Conservation (phyloP, 148 eudicot genomes). For the Spergularia marina region DNA sequence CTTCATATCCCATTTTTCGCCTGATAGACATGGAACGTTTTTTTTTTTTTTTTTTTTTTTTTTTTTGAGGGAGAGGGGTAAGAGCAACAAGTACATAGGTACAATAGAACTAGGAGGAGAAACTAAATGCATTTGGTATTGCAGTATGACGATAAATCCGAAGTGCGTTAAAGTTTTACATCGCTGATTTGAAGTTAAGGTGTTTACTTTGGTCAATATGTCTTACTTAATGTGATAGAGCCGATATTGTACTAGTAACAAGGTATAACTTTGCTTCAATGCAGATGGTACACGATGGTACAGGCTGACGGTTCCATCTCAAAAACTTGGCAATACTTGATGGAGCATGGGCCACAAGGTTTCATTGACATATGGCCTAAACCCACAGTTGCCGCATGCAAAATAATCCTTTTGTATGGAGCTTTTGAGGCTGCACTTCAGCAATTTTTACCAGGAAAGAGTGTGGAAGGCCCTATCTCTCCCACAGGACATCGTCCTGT, state of each 20-base stretch:
- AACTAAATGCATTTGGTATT: not conserved
- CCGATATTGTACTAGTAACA: not conserved
- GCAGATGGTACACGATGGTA: slow-evolving; percentile 98
- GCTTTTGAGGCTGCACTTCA: slow-evolving; percentile 94
- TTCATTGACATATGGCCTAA: slow-evolving; percentile 77
- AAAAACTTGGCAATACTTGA: slow-evolving; percentile 54
- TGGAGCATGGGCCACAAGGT: slow-evolving; percentile 63
- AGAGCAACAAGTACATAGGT: no score
- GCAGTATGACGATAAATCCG: not conserved
- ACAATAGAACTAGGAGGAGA: not conserved
- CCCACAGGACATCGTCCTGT: slow-evolving; percentile 86
- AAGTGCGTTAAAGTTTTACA: not conserved
- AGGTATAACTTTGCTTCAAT: slow-evolving; percentile 13
- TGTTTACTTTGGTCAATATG: not conserved
- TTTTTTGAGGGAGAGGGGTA: no score
- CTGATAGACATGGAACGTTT: no score
- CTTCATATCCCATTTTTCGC: no score
- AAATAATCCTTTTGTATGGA: slow-evolving; percentile 78
- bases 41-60: no score
- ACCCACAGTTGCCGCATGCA: slow-evolving; percentile 71
- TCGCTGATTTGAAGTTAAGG: not conserved
- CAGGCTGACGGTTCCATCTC: slow-evolving; percentile 86
- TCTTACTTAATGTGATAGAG: not conserved
- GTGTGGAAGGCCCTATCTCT: slow-evolving; percentile 89
- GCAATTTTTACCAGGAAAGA: slow-evolving; percentile 79